Evolutionary conservation across 306 rosid species (phyloP).

Genomic region (Vigna nakashimae): DNA sequence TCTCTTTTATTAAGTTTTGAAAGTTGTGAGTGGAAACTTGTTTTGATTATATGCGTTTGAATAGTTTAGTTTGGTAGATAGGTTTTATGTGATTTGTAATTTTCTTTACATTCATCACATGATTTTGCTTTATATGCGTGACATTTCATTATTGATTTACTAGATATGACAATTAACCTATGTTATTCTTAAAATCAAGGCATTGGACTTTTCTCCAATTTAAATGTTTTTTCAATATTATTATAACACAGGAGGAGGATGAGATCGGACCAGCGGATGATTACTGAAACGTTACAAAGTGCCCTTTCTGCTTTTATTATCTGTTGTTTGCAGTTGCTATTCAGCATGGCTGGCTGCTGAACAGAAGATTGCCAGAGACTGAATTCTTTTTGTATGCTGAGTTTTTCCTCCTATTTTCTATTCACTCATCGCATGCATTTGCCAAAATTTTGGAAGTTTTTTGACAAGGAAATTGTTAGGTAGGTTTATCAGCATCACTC

Average conservation of each 20-base stretch:
- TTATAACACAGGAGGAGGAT: slow-evolving; percentile 37
- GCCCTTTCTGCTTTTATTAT: not conserved
- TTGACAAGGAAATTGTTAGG: too few species aligned
- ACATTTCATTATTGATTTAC: not conserved
- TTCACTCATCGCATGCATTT: too few species aligned
- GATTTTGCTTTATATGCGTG: not conserved
- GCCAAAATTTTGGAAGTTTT: too few species aligned
- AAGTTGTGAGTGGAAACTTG: too few species aligned
- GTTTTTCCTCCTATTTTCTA: not conserved
- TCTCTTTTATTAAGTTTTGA: too few species aligned
- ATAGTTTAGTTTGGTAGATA: not conserved
- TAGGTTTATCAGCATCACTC: not conserved
- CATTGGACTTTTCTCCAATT: not conserved
- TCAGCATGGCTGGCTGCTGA: not conserved
- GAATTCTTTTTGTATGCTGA: not conserved
- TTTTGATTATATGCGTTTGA: too few species aligned
- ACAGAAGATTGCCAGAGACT: not conserved
- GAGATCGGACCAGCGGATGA: slow-evolving; percentile 22
- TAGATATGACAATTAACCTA: not conserved
- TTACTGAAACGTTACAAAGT: not conserved
- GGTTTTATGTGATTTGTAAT: not conserved
- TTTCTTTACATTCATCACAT: not conserved
- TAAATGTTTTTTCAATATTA: not conserved
- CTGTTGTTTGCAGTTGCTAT: not conserved
- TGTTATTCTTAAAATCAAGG: not conserved